Evolutionary conservation across 768 basidiomycete species (phyloP).

Genomic region (Podaxis sp.): DNA sequence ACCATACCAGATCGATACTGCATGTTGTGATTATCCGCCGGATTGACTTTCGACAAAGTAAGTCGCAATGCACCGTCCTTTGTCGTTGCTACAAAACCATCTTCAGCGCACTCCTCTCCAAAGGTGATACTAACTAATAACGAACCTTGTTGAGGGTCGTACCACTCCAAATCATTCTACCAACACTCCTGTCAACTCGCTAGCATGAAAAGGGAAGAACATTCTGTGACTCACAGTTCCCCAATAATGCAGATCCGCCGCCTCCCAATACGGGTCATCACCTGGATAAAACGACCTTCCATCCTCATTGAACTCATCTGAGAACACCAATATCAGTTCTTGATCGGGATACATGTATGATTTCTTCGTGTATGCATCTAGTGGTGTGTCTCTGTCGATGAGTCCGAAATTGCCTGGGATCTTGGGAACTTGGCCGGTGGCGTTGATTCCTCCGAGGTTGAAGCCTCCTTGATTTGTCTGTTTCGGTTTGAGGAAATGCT

Average conservation of each 20-base stretch:
- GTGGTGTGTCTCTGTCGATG: conserved; percentile 75
- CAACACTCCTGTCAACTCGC: background rate
- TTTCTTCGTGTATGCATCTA: conserved; percentile 47
- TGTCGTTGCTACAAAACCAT: conserved; percentile 51
- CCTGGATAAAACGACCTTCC: conserved; percentile 72
- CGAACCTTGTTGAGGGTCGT: conserved; percentile 55
- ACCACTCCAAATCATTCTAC: conserved; percentile 75
- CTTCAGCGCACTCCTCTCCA: background rate
- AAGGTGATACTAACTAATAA: background rate
- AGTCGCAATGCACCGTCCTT: conserved; percentile 68
- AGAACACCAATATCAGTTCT: conserved; percentile 61
- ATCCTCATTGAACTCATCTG: conserved; percentile 79
- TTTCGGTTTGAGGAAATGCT: conserved; percentile 40
- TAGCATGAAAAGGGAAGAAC: background rate
- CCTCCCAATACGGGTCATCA: conserved; percentile 66
- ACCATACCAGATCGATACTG: conserved; percentile 60
- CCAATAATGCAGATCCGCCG: conserved; percentile 70
- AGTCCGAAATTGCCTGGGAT: conserved; percentile 58
- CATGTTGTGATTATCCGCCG: conserved; percentile 59
- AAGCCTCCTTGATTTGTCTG: conserved; percentile 53
- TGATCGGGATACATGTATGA: conserved; percentile 56
- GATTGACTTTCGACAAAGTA: conserved; percentile 53
- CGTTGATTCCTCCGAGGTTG: conserved; percentile 73
- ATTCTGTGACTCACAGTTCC: conserved; percentile 43
- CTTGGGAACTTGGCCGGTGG: conserved; percentile 63